Evolutionary conservation across 2,329 filamentous ascomycete genomes (phyloP).

Genomic region (Neurospora crassa): DNA sequence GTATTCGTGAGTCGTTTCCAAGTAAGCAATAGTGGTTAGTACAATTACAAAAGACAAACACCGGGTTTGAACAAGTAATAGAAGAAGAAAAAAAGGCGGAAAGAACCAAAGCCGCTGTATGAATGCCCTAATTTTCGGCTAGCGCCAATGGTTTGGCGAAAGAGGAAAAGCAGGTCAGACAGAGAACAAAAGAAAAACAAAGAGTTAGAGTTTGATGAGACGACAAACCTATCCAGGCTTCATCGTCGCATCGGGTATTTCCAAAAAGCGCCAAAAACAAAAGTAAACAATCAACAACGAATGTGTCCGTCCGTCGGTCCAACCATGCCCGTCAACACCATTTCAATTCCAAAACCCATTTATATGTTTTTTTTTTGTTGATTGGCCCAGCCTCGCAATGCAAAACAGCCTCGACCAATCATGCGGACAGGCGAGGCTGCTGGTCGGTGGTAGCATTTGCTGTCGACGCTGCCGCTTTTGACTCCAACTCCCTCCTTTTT

Average conservation of each 20-base stretch:
- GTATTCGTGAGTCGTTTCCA: not conserved
- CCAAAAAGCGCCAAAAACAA: not conserved
- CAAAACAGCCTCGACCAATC: not conserved
- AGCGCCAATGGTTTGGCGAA: not conserved
- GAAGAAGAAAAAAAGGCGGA: not conserved
- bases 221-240: not conserved
- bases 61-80: not conserved
- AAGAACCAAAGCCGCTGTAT: not conserved
- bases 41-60: not conserved
- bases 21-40: not conserved
- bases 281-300: not conserved
- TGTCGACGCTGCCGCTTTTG: conserved; percentile 29
- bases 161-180: not conserved
- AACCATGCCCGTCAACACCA: not conserved
- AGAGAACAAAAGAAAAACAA: not conserved
- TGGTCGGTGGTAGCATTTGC: conserved; percentile 2
- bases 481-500: conserved; percentile 55
- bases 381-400: not conserved
- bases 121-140: not conserved
- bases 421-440: not conserved
- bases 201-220: not conserved
- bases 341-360: not conserved
- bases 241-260: not conserved
- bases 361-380: not conserved
- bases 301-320: not conserved